Evolutionary conservation across 2,329 filamentous ascomycete genomes (phyloP).

Genomic region (Magnaporthiopsis rhizophila): DNA sequence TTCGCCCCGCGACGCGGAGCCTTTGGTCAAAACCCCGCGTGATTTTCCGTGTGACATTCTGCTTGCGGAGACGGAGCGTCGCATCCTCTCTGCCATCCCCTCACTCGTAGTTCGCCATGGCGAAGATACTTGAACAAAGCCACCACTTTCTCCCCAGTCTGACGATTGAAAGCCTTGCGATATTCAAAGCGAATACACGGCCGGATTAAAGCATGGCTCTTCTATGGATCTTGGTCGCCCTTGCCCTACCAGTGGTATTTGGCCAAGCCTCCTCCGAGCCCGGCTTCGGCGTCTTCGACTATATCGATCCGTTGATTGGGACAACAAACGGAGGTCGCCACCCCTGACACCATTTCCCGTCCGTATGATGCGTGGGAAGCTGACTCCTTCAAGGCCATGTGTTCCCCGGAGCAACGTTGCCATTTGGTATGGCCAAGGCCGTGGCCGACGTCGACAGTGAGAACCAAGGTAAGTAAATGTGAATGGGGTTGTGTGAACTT

Average conservation of each 20-base stretch:
- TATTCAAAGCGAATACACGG: neutral
- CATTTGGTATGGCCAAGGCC: slow-evolving; percentile 22
- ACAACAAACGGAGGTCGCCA: slow-evolving; percentile 18
- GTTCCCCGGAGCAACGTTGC: slow-evolving; percentile 21
- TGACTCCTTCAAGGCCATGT: slow-evolving; percentile 16
- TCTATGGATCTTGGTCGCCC: neutral
- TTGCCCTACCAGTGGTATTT: neutral
- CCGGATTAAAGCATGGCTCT: neutral
- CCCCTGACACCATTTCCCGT: neutral
- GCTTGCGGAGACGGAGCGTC: neutral
- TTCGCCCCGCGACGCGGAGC: neutral
- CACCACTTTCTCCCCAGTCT: too few species aligned
- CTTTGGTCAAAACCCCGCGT: neutral
- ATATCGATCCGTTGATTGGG: slow-evolving; percentile 20
- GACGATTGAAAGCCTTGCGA: neutral
- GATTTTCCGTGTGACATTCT: neutral
- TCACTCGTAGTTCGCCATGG: neutral
- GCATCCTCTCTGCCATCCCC: neutral
- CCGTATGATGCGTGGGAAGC: neutral
- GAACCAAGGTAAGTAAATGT: slow-evolving; percentile 10
- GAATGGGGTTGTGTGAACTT: neutral
- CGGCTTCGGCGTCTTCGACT: slow-evolving; percentile 14
- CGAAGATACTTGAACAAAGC: neutral
- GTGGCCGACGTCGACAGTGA: slow-evolving; percentile 20
- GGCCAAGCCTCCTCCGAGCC: neutral